These are phyloP conservation scores for Gossypium davidsonii DNA, from an alignment of 441 rosid genomes.

Conservation along the genomic window DNA sequence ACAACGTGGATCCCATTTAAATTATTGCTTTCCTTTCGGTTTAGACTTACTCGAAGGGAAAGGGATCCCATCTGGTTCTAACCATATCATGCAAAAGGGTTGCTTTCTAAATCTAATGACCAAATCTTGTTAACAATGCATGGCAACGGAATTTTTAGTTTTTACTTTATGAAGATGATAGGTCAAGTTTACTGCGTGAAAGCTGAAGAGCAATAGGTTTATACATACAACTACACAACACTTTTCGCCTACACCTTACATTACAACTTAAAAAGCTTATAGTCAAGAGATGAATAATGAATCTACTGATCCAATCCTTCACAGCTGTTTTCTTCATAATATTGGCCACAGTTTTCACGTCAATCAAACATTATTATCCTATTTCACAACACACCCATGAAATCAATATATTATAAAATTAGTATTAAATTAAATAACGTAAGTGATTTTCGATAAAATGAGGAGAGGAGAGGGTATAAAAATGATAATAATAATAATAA, in stretches of 20 bases:
- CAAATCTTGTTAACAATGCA: neutral
- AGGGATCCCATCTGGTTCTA: neutral
- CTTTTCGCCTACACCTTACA: neutral
- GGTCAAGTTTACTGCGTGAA: neutral
- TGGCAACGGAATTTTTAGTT: neutral
- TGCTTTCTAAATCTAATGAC: neutral
- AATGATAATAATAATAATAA: no score
- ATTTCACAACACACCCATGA: neutral
- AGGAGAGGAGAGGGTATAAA: no score
- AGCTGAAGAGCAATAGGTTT: neutral
- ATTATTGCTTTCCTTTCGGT: conserved; percentile 27
- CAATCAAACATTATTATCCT: neutral
- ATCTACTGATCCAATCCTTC: neutral
- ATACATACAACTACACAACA: neutral
- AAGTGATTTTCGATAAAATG: no score
- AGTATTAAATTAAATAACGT: no score
- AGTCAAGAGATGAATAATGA: neutral
- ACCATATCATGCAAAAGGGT: neutral
- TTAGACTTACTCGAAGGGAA: neutral
- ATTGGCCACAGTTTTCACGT: neutral
- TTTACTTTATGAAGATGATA: neutral
- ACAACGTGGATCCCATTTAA: neutral
- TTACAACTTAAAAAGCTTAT: neutral
- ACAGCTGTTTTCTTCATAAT: neutral
- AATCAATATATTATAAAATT: no score